Evolutionary conservation across 345 rosid species (phyloP).

Genomic region (Bretschneidera sinensis): DNA sequence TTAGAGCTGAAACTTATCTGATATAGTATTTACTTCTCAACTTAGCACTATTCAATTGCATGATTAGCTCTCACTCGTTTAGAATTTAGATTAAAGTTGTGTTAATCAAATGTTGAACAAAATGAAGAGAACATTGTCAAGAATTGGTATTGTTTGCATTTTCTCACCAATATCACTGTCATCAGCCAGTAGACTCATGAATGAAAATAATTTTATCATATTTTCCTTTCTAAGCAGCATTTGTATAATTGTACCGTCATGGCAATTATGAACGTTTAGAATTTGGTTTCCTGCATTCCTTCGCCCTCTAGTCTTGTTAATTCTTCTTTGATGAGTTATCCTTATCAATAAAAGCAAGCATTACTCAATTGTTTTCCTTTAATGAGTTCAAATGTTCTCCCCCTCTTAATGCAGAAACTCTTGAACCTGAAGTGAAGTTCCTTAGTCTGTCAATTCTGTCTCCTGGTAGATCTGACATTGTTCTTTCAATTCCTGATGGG

Average conservation of each 20-base stretch:
- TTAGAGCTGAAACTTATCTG: too few species aligned
- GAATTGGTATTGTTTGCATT: too few species aligned
- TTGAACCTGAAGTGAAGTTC: slow-evolving; percentile 73
- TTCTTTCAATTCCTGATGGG: slow-evolving; percentile 51
- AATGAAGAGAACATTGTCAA: neutral
- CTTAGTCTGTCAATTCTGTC: slow-evolving; percentile 55
- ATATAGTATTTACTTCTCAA: too few species aligned
- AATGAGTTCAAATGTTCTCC: neutral
- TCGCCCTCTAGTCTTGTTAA: too few species aligned
- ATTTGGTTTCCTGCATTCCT: neutral
- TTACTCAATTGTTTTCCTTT: neutral
- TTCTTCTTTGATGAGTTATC: too few species aligned
- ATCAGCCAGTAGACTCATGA: neutral
- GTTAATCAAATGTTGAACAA: neutral
- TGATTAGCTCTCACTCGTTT: too few species aligned
- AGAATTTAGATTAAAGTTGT: neutral
- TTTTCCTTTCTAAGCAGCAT: neutral
- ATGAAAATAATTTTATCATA: too few species aligned
- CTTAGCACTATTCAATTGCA: too few species aligned
- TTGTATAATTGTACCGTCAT: too few species aligned
- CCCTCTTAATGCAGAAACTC: slow-evolving; percentile 47
- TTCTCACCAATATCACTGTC: too few species aligned
- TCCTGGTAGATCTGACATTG: slow-evolving; percentile 56
- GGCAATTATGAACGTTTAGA: neutral
- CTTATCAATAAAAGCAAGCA: neutral